A percentile compares a stretch with the other conserved stretches of the same genome.
These are phyloP conservation scores for Neoarthrinium moseri DNA, from an alignment of 2,329 filamentous ascomycete species.

Conservation along the genomic window DNA sequence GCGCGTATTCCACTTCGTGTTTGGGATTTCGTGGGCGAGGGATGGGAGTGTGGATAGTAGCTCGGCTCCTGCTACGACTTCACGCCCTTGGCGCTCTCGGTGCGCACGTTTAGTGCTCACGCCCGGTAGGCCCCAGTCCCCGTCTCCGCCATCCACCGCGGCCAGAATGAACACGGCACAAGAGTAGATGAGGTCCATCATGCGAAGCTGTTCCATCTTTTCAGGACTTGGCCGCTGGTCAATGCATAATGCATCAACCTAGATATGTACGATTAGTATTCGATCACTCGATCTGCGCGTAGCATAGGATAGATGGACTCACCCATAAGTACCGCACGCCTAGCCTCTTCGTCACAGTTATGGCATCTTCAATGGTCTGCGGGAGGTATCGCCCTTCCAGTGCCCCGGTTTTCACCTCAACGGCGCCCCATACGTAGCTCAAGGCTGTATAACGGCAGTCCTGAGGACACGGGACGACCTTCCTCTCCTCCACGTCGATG, in stretches of 20 bases:
- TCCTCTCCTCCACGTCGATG: background rate
- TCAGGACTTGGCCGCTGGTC: background rate
- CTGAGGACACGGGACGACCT: background rate
- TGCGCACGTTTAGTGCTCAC: background rate
- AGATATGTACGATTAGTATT: background rate
- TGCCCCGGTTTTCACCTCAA: background rate
- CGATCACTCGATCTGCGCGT: too few species aligned
- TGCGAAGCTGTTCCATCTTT: background rate
- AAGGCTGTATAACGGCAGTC: background rate
- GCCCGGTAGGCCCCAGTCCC: background rate
- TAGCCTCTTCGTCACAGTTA: conserved; percentile 5
- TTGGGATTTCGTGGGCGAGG: background rate
- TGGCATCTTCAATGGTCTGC: conserved; percentile 11
- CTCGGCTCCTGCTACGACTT: background rate
- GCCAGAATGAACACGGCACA: background rate
- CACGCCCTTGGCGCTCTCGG: background rate
- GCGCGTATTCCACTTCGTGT: background rate
- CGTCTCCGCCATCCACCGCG: background rate
- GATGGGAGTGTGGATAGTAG: background rate
- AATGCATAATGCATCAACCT: background rate
- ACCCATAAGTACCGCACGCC: background rate
- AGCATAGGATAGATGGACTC: too few species aligned
- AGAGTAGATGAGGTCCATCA: background rate
- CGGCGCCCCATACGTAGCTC: background rate
- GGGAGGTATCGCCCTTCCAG: background rate